Evolutionary conservation across 495 filamentous ascomycete genomes (phyloP), one percentile per base, ranked within the genome.

Genomic region (Cercophora newfieldiana): DNA sequence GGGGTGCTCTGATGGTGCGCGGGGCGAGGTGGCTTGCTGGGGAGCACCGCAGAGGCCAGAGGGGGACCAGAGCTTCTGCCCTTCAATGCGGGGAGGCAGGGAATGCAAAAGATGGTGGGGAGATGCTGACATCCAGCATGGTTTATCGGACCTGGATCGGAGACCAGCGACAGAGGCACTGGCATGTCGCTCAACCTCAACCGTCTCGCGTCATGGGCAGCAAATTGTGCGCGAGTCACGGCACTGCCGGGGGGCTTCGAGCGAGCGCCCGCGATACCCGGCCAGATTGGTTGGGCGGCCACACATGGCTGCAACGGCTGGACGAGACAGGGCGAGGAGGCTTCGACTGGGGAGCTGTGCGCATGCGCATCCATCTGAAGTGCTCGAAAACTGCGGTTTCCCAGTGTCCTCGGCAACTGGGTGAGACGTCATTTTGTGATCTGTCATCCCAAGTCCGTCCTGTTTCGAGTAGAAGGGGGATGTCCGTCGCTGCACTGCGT

Each of bases 31-130:
- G 69, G 63, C 71, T 68, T 72, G 68, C 61, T 59, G 30, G 47
- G 66, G 51, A 14, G 25, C 25, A 2, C 30, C 12, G 56, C 47
- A 25, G 29, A 37, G 49, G 60, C 21, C 30, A 54, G 33, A n/a
- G 7, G 31, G 59, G 25, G 65, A 63, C 63, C 66, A 68, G 70
- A 71, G 68, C 72, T 69, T 60, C 61, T 22, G 54, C 25, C 59
- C 26, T 60, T 67, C 62, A 70, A 63, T 76, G 74, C 68, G 72
- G 69, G 62, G 71, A 60, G 67, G 25, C 54, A 59, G 58, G 70
- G 49, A 33, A 37, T 28, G 49, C 26, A 18, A 59, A 49, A 65
- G 54, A 65, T 64, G 72, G 68, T 68, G 72, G 68, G 68, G 65
- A 67, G 49, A 62, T 59, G 69, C 59, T 72, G 67, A 71, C 69